Conservation (phyloP, 352 stramenopile species). For the Pythium graminicola region DNA sequence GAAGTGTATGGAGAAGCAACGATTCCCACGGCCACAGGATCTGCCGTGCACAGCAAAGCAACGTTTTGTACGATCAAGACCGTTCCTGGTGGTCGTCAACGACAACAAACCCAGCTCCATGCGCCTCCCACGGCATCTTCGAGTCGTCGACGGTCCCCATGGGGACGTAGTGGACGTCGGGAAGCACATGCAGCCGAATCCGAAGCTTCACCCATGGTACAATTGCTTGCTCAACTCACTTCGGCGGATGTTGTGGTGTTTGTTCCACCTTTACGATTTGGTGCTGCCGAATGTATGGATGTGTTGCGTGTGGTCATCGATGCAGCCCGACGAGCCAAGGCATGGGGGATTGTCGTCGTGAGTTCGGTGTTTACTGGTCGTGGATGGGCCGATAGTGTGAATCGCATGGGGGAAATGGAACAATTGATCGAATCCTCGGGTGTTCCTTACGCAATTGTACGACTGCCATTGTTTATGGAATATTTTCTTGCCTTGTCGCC, state of each 20-base stretch:
- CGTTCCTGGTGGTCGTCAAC: constrained; percentile 14
- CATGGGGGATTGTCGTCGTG: constrained; percentile 67
- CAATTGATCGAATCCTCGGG: constrained; percentile 48
- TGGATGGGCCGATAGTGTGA: constrained; percentile 31
- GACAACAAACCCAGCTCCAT: constrained; percentile 22
- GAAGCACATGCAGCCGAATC: neutral
- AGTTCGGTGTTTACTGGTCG: constrained; percentile 53
- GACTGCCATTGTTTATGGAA: constrained; percentile 73
- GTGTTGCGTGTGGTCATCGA: constrained; percentile 48
- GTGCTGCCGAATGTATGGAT: constrained; percentile 41
- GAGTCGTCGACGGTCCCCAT: neutral
- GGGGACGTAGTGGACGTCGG: no score
- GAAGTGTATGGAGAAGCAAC: constrained; percentile 35
- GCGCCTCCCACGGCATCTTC: constrained; percentile 5
- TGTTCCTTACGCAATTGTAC: constrained; percentile 52
- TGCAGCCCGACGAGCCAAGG: constrained; percentile 39
- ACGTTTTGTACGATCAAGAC: constrained; percentile 70
- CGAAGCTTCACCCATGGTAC: constrained; percentile 40
- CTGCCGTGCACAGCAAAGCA: constrained; percentile 47
- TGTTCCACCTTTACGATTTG: constrained; percentile 57
- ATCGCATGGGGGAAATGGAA: constrained; percentile 61
- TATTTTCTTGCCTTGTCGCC: constrained; percentile 52
- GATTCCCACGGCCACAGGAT: constrained; percentile 34
- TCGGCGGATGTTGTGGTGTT: constrained; percentile 61
- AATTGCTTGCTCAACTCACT: constrained; percentile 56